Evolutionary conservation across 108 stramenopile species (phyloP).

Genomic region (Cyclotella baltica): DNA sequence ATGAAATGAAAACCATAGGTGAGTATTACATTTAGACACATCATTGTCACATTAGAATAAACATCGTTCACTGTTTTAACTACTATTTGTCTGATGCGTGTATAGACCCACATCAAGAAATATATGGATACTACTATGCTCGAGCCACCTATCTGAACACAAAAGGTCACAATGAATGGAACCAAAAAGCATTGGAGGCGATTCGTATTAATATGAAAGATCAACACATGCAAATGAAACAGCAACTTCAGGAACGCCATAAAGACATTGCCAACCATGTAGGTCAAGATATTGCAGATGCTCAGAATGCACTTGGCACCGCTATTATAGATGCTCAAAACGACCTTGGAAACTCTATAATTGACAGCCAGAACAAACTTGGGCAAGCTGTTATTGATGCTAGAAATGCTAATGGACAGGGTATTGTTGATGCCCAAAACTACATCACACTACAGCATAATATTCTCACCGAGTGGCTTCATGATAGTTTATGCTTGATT

Average conservation of each 20-base stretch:
- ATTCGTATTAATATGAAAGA: slow-evolving; percentile 1
- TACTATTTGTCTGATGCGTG: no score
- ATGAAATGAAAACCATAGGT: no score
- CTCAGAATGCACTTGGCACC: background rate
- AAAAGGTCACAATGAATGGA: background rate
- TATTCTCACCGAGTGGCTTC: slow-evolving; percentile 7
- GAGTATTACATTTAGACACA: no score
- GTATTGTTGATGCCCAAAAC: background rate
- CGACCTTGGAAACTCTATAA: no score
- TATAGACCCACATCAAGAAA: background rate
- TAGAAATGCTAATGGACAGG: background rate
- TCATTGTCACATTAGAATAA: no score
- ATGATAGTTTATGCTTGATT: background rate
- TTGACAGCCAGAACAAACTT: no score
- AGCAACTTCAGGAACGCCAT: slow-evolving; percentile 3
- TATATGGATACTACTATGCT: background rate
- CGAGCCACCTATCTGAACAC: background rate
- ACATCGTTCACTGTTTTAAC: no score
- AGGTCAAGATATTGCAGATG: slow-evolving; percentile 3
- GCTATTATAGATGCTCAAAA: no score
- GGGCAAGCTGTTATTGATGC: no score
- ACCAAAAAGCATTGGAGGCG: background rate
- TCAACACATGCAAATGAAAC: slow-evolving; percentile 3
- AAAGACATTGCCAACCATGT: slow-evolving; percentile 1
- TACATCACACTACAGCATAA: slow-evolving; percentile 9